phyloP scores from a whole-genome alignment of 2,329 filamentous ascomycete genomes.

The Elsinoe australis region DNA sequence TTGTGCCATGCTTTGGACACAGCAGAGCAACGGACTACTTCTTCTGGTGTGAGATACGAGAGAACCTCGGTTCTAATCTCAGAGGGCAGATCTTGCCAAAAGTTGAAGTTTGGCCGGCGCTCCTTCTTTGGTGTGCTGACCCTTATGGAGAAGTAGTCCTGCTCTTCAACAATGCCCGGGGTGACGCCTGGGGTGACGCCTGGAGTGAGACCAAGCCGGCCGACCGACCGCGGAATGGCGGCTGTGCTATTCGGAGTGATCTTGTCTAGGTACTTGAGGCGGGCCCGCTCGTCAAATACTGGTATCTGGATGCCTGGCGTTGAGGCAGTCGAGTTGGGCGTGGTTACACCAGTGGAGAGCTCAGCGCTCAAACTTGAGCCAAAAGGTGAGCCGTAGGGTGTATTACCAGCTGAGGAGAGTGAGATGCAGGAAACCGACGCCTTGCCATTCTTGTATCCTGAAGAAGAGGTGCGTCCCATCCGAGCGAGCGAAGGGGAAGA shows the following conservation, averaged over 20 bases:
- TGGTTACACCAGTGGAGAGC: constrained; percentile 49
- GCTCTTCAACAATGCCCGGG: constrained; percentile 29
- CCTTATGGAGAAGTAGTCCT: constrained; percentile 26
- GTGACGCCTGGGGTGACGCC: no score
- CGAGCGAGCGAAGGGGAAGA: constrained; percentile 67
- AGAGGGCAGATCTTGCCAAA: constrained; percentile 73
- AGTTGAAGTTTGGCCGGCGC: constrained; percentile 47
- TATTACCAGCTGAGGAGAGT: constrained; percentile 42
- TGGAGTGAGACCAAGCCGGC: constrained; percentile 28
- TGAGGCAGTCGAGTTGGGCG: constrained; percentile 45
- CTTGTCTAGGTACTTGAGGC: constrained; percentile 48
- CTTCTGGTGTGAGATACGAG: constrained; percentile 65
- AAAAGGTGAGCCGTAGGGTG: constrained; percentile 47
- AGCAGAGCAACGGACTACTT: constrained; percentile 69
- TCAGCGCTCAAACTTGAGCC: constrained; percentile 50
- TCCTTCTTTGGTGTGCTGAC: constrained; percentile 25
- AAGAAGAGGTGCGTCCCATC: constrained; percentile 56
- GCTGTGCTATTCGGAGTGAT: constrained; percentile 38
- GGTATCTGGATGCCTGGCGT: constrained; percentile 42
- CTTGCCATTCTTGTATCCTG: constrained; percentile 58
- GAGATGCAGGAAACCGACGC: constrained; percentile 60
- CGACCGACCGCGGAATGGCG: constrained; percentile 49
- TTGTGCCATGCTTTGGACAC: constrained; percentile 72
- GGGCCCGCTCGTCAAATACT: constrained; percentile 45
- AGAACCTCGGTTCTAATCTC: constrained; percentile 77